These are phyloP conservation scores for Cytospora piceae DNA, from an alignment of 2,329 filamentous ascomycete genomes.

Conservation along the genomic window DNA sequence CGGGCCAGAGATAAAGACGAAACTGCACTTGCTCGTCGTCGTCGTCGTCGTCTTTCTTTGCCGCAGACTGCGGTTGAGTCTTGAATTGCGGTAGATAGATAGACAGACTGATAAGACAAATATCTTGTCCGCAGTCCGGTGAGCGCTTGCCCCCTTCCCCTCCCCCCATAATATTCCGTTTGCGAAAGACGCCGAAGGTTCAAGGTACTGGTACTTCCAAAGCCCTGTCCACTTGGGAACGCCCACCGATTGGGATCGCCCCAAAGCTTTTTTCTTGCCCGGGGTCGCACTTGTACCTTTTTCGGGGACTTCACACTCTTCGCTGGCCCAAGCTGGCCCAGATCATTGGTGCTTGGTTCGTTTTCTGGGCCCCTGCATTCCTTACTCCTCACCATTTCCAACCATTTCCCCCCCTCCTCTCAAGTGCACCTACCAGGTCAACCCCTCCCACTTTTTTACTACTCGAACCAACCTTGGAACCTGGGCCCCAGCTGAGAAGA, in stretches of 20 bases:
- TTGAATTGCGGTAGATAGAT: too few species aligned
- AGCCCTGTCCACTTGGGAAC: slow-evolving; percentile 2
- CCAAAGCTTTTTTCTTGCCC: slow-evolving; percentile 27
- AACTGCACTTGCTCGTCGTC: not conserved
- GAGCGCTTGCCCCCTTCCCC: not conserved
- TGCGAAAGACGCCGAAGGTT: too few species aligned
- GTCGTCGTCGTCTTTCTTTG: not conserved
- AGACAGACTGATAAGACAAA: too few species aligned
- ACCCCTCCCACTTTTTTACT: not conserved
- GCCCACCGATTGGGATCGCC: slow-evolving; percentile 29
- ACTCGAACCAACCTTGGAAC: too few species aligned
- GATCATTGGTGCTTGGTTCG: not conserved
- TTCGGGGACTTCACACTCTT: not conserved
- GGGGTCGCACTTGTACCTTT: slow-evolving; percentile 22
- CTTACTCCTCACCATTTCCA: slow-evolving; percentile 28
- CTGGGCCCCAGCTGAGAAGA: not conserved
- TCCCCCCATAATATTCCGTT: too few species aligned
- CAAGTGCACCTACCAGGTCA: not conserved
- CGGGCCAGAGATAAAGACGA: not conserved
- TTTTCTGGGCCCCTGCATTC: slow-evolving; percentile 20
- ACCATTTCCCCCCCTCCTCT: slow-evolving; percentile 14
- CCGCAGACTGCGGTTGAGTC: too few species aligned
- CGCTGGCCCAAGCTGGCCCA: slow-evolving; percentile 5
- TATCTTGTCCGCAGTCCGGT: not conserved
- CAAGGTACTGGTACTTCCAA: slow-evolving; percentile 21